These are phyloP conservation scores for Ormosia emarginata DNA, from an alignment of 306 rosid species.

Conservation along the genomic window DNA sequence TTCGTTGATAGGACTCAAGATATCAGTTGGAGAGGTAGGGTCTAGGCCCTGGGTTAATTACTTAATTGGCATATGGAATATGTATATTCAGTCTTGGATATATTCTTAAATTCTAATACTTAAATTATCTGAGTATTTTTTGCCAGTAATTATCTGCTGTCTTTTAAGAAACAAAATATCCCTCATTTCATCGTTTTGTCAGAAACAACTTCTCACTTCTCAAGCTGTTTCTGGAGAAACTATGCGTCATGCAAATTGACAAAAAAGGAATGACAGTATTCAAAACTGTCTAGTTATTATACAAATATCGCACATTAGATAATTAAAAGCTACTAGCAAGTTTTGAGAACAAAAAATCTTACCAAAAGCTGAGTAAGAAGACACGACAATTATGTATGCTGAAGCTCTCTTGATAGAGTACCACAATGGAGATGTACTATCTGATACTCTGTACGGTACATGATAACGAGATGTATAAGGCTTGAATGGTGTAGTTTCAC, in stretches of 20 bases:
- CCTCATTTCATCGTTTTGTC: not conserved
- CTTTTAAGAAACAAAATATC: not conserved
- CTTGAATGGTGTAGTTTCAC: conserved; percentile 66
- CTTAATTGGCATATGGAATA: not conserved
- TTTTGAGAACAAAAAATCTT: not conserved
- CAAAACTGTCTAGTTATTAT: not conserved
- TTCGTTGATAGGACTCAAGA: not conserved
- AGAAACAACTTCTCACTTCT: not conserved
- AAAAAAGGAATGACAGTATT: not conserved
- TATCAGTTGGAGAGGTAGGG: not conserved
- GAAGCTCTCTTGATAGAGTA: conserved; percentile 64
- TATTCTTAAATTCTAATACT: not conserved
- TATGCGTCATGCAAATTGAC: not conserved
- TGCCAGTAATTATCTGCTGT: not conserved
- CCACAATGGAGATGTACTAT: conserved; percentile 42
- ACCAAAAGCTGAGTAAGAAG: conserved; percentile 75
- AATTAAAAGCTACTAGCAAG: not conserved
- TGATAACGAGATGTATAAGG: conserved; percentile 41
- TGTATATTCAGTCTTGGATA: not conserved
- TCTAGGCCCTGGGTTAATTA: not conserved
- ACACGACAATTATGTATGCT: conserved; percentile 65
- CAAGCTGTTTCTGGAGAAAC: not conserved
- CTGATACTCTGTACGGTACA: conserved; percentile 34
- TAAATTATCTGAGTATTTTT: not conserved
- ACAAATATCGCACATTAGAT: not conserved